These are phyloP conservation scores for Guadua angustifolia DNA, from an alignment of 176 grass and related monocot genomes.

Conservation along the genomic window DNA sequence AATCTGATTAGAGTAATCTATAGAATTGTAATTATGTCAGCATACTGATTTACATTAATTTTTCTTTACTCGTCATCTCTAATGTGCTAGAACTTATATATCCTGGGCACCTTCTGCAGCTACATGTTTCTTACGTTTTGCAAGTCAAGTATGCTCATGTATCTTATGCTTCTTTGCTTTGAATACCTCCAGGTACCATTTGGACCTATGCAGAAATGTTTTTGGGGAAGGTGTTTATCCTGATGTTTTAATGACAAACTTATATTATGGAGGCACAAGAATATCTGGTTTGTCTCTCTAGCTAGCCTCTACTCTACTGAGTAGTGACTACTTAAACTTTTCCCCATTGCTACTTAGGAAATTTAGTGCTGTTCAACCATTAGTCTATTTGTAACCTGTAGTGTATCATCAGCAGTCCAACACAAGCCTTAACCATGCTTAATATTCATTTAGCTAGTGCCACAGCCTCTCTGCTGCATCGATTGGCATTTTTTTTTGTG, in stretches of 20 bases:
- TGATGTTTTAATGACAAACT: constrained; percentile 88
- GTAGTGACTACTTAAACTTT: neutral
- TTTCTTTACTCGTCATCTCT: neutral
- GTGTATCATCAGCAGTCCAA: neutral
- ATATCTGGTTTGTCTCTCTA: constrained; percentile 68
- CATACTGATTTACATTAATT: constrained; percentile 9
- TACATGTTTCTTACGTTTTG: neutral
- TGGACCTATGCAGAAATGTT: constrained; percentile 90
- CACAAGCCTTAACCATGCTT: constrained; percentile 1
- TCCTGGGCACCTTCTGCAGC: neutral
- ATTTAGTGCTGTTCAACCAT: constrained; percentile 6
- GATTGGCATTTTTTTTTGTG: neutral
- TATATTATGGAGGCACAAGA: constrained; percentile 89
- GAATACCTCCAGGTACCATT: constrained; percentile 67
- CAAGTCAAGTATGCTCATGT: neutral
- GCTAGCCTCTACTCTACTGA: neutral
- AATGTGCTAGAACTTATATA: neutral
- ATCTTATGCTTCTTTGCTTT: constrained; percentile 32
- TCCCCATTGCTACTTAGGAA: neutral
- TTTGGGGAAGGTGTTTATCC: constrained; percentile 92
- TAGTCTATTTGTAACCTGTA: neutral
- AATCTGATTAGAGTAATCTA: neutral
- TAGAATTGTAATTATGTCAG: neutral
- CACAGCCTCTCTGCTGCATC: neutral
- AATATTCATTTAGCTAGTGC: neutral